phyloP scores from a whole-genome alignment of 495 filamentous ascomycete species.

The Friedmanniomyces endolithicus region DNA sequence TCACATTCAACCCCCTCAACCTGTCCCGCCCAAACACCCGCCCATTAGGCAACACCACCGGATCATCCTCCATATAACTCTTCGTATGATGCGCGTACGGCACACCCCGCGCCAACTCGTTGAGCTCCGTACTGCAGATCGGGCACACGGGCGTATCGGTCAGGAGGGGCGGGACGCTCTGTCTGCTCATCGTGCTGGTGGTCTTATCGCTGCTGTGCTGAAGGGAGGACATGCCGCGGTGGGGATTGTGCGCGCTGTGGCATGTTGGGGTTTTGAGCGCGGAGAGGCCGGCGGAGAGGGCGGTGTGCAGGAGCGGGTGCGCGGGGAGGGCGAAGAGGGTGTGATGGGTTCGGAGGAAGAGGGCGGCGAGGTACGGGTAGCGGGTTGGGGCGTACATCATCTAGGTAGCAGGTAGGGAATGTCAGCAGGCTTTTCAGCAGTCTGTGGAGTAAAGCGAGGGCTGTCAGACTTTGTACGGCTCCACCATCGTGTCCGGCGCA shows the following conservation, averaged over 20 bases:
- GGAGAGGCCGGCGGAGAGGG: constrained; percentile 79
- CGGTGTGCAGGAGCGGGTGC: constrained; percentile 78
- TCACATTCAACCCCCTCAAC: constrained; percentile 62
- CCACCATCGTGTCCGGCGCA: constrained; percentile 44
- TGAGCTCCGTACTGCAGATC: constrained; percentile 89
- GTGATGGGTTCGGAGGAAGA: constrained; percentile 80
- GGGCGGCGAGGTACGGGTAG: constrained; percentile 64
- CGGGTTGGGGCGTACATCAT: constrained; percentile 58
- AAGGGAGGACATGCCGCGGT: constrained; percentile 38
- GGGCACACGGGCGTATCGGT: constrained; percentile 52
- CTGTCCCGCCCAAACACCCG: constrained; percentile 70
- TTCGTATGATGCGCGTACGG: constrained; percentile 92
- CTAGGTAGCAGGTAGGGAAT: constrained; percentile 36
- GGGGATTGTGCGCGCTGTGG: constrained; percentile 50
- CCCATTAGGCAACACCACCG: constrained; percentile 76
- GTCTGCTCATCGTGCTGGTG: constrained; percentile 34
- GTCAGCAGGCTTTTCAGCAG: neutral
- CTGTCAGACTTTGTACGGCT: constrained; percentile 44
- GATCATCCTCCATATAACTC: constrained; percentile 77
- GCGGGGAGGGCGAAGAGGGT: constrained; percentile 71
- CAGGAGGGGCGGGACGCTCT: neutral
- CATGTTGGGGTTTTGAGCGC: constrained; percentile 93
- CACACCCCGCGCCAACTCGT: constrained; percentile 73
- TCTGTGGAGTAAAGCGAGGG: no score
- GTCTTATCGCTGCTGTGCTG: constrained; percentile 38